Percentiles rank a stretch among this genome's conserved stretches.
These are phyloP conservation scores for Chlorella sp. DNA, from an alignment of 139 green algal genomes.

Conservation along the genomic window DNA sequence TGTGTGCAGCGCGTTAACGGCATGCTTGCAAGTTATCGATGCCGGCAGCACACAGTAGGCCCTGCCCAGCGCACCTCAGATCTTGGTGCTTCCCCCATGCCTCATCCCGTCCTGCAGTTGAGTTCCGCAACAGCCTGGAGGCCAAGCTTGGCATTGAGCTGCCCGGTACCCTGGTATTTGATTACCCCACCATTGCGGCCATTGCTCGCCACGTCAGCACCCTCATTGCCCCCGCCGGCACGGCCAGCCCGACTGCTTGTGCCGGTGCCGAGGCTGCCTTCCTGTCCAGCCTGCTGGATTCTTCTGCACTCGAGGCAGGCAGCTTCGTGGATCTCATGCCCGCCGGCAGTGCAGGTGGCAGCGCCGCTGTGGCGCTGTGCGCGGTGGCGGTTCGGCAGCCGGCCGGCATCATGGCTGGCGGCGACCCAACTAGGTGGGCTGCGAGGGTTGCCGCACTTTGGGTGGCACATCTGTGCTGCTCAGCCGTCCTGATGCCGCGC, in stretches of 20 bases:
- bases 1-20: no score
- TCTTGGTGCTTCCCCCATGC: slow-evolving; percentile 47
- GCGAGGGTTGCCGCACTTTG: no score
- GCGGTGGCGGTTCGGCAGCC: slow-evolving; percentile 12
- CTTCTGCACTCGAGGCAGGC: not conserved
- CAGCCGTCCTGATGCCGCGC: no score
- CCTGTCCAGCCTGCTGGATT: not conserved
- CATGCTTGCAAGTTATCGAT: no score
- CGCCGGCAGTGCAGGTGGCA: not conserved
- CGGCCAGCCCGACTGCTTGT: not conserved
- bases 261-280: not conserved
- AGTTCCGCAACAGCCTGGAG: slow-evolving; percentile 68
- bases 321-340: not conserved
- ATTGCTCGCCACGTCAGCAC: slow-evolving; percentile 24
- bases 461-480: no score
- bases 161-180: slow-evolving; percentile 64
- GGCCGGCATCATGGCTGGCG: slow-evolving; percentile 1
- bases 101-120: slow-evolving; percentile 54
- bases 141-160: slow-evolving; percentile 57
- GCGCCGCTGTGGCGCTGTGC: not conserved
- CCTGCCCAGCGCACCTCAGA: no score
- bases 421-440: slow-evolving; percentile 4
- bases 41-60: no score
- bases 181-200: slow-evolving; percentile 56
- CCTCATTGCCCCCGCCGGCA: not conserved